Evolutionary conservation across 768 basidiomycete species (phyloP).

Genomic region (Boletus eberwhitei): DNA sequence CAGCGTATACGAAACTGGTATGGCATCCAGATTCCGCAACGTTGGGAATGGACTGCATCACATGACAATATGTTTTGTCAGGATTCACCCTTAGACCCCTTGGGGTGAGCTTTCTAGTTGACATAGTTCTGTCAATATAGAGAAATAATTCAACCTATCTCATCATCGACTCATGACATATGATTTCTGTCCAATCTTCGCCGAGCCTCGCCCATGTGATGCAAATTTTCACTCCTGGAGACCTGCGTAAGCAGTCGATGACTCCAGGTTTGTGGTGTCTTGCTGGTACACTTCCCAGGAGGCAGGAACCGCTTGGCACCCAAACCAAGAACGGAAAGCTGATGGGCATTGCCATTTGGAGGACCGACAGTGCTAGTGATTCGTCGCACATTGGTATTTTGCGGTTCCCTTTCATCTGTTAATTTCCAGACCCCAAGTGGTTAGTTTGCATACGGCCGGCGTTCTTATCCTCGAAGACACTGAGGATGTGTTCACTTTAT

Average conservation of each 20-base stretch:
- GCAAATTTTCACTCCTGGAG: conserved; percentile 38
- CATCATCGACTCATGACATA: not conserved
- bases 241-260: conserved; percentile 36
- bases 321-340: conserved; percentile 62
- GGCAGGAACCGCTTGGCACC: conserved; percentile 42
- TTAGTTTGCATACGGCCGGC: not conserved
- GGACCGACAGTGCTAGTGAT: not conserved
- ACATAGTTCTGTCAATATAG: conserved; percentile 11
- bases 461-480: not conserved
- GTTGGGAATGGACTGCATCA: not conserved
- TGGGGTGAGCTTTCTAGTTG: conserved; percentile 16
- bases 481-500: not conserved
- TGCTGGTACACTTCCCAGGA: conserved; percentile 40
- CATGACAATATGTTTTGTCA: not conserved
- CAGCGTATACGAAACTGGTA: not conserved
- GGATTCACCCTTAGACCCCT: not conserved
- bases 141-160: conserved; percentile 2
- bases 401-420: not conserved
- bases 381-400: not conserved
- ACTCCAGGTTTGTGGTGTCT: conserved; percentile 35
- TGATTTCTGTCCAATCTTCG: not conserved
- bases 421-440: not conserved
- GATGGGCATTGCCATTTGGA: conserved; percentile 30
- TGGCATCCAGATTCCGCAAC: not conserved
- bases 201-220: conserved; percentile 35